Evolutionary conservation across 2,329 filamentous ascomycete species (phyloP).

Genomic region (Trichoderma sp.): DNA sequence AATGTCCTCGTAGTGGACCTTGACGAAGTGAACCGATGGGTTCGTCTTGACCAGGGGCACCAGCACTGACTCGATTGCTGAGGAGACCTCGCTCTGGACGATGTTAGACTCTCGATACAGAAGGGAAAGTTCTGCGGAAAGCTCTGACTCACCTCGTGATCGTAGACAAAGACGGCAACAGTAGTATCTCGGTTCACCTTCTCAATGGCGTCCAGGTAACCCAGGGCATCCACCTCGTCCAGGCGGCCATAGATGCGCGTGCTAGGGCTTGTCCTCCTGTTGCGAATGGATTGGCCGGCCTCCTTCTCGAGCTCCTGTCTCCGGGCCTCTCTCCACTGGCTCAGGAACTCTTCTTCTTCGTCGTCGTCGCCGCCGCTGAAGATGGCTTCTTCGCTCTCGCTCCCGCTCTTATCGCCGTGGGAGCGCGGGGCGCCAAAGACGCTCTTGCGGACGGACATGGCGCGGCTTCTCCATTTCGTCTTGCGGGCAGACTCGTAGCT

Average conservation of each 20-base stretch:
- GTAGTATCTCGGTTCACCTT: constrained; percentile 78
- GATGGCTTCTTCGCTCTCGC: constrained; percentile 51
- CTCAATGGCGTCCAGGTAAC: constrained; percentile 95
- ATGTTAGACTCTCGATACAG: constrained; percentile 31
- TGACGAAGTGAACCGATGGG: constrained; percentile 79
- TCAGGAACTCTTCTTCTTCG: constrained; percentile 75
- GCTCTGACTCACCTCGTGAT: constrained; percentile 68
- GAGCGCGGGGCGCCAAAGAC: constrained; percentile 52
- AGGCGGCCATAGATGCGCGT: constrained; percentile 76
- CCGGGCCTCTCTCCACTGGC: constrained; percentile 80
- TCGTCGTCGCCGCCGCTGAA: constrained; percentile 54
- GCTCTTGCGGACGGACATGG: constrained; percentile 56
- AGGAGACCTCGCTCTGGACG: constrained; percentile 73
- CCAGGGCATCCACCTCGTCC: constrained; percentile 82
- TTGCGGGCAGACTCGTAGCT: constrained; percentile 70
- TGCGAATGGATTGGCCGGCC: constrained; percentile 57
- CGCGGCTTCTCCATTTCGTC: constrained; percentile 56
- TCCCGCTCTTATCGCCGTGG: constrained; percentile 43
- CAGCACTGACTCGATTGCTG: constrained; percentile 77
- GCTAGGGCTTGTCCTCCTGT: constrained; percentile 73
- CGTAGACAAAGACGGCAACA: constrained; percentile 92
- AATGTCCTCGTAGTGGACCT: constrained; percentile 86
- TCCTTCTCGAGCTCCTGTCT: constrained; percentile 74
- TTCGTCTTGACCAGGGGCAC: constrained; percentile 72
- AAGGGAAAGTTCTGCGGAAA: not conserved